Evolutionary conservation across 1,284 basidiomycete species (phyloP).

Genomic region (Leccinum fallax): DNA sequence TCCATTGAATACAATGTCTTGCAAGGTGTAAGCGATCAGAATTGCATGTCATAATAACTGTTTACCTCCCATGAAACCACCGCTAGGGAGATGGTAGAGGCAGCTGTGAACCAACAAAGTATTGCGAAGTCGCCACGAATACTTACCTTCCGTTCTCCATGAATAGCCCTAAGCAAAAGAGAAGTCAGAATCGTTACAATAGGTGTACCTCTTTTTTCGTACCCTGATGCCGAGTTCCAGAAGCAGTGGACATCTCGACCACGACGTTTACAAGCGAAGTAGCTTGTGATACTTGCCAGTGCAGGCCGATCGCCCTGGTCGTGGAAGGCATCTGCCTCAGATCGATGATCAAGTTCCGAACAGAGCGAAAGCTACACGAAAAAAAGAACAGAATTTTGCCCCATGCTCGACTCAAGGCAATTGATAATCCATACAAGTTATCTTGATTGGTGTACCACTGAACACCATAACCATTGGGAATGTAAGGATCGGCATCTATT

Average conservation of each 20-base stretch:
- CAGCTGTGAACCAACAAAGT: neutral
- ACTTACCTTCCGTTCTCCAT: constrained; percentile 66
- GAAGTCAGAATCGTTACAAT: neutral
- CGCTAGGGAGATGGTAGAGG: constrained; percentile 33
- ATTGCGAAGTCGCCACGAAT: constrained; percentile 40
- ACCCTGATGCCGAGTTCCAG: constrained; percentile 50
- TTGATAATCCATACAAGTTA: constrained; percentile 43
- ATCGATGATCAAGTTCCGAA: constrained; percentile 53
- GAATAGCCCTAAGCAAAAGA: constrained; percentile 36
- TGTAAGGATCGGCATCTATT: constrained; percentile 49
- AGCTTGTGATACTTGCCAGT: constrained; percentile 80
- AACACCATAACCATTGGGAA: constrained; percentile 37
- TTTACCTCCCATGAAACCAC: constrained; percentile 58
- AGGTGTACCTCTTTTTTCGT: neutral
- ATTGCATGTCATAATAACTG: neutral
- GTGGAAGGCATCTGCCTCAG: constrained; percentile 51
- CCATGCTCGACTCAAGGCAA: neutral
- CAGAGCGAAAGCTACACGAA: constrained; percentile 41
- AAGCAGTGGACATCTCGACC: constrained; percentile 49
- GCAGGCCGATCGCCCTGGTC: constrained; percentile 60
- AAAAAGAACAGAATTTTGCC: constrained; percentile 2
- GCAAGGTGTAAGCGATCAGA: constrained; percentile 3
- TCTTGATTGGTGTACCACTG: constrained; percentile 53
- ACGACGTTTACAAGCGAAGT: constrained; percentile 66
- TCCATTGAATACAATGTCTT: constrained; percentile 56